Evolutionary conservation across 768 basidiomycete species (phyloP), one percentile per base, ranked within the genome.

Genomic region (Hypsizygus marmoreus): DNA sequence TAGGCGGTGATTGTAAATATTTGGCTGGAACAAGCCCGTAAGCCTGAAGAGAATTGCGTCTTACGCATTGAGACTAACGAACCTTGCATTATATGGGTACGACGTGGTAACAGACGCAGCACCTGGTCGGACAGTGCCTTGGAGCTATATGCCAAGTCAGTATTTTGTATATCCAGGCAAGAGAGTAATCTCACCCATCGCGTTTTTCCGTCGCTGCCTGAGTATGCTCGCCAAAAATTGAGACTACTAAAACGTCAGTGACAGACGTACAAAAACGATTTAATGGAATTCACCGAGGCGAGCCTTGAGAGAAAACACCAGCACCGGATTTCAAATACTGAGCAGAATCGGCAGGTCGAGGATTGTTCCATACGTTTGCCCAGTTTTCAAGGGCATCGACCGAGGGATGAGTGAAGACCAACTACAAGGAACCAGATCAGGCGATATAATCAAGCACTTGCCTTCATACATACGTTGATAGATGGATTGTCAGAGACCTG

Each of bases 311-410:
- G 41, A 84, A 74, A 38, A 83, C 74, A 17, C 82, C 82, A 12
- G 78, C 74, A 44, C 75, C 76, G 51, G 60, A 62, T 29, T 61
- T 59, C 23, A 79, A 62, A 54, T 84, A 85, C 54, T 81, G 79
- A 7, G 69, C 66, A 10, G 76, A 75, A 51, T 85, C 82, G 2
- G 80, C 79, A 8, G 76, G 58, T 16, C 75, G 71, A 17, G 82
- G 82, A 59, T 66, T 64, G 24, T 64, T 62, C 79, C 77, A 82
- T 3, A 82, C 77, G 26, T 73, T 52, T 2, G 74, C 76, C 82
- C 82, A 85, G 61, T 82, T 83, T n/a, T 84, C 79, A 55, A 82
- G 82, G 1, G 79, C 73, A 55, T 84, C 79, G 50, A 85, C 68
- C 29, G 68, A 68, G 2, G 82, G 81, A 58, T 84, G 82, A 5